phyloP scores from a whole-genome alignment of 2,329 filamentous ascomycete genomes.

The Ambrosiella xylebori region DNA sequence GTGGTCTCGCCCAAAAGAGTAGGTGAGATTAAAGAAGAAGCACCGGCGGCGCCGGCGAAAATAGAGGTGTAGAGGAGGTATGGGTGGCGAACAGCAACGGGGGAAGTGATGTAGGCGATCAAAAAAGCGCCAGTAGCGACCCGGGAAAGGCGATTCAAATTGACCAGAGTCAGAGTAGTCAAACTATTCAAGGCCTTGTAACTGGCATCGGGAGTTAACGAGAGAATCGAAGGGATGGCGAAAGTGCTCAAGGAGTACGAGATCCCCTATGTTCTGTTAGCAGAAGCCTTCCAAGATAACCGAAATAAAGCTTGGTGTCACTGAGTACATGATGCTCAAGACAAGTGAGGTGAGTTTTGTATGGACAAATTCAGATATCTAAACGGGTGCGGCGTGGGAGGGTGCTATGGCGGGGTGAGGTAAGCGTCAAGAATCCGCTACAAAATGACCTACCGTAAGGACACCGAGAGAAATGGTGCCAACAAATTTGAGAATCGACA shows the following conservation, averaged over 20 bases:
- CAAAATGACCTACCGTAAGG: slow-evolving; percentile 50
- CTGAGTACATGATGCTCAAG: background rate
- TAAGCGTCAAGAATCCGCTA: background rate
- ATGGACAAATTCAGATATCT: too few relatives aligned
- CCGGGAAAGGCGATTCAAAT: slow-evolving; percentile 49
- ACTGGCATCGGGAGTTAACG: slow-evolving; percentile 58
- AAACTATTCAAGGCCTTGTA: slow-evolving; percentile 55
- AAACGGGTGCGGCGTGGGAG: background rate
- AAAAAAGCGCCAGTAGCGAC: slow-evolving; percentile 56
- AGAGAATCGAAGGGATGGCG: slow-evolving; percentile 63
- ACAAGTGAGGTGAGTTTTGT: too few relatives aligned
- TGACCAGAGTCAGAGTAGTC: slow-evolving; percentile 42
- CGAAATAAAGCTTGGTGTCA: background rate
- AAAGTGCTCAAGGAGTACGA: slow-evolving; percentile 70
- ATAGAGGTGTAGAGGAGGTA: slow-evolving; percentile 77
- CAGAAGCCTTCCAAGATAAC: background rate
- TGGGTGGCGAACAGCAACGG: slow-evolving; percentile 59
- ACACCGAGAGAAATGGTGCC: slow-evolving; percentile 79
- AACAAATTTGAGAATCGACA: slow-evolving; percentile 78
- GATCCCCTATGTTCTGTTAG: slow-evolving; percentile 49
- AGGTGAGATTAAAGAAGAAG: slow-evolving; percentile 32
- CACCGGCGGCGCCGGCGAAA: slow-evolving; percentile 44
- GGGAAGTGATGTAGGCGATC: slow-evolving; percentile 62
- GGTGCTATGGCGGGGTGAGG: background rate
- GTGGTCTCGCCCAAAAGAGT: slow-evolving; percentile 22